Evolutionary conservation across 1,284 basidiomycete genomes (phyloP).

Genomic region (Ustilago xerochloae): DNA sequence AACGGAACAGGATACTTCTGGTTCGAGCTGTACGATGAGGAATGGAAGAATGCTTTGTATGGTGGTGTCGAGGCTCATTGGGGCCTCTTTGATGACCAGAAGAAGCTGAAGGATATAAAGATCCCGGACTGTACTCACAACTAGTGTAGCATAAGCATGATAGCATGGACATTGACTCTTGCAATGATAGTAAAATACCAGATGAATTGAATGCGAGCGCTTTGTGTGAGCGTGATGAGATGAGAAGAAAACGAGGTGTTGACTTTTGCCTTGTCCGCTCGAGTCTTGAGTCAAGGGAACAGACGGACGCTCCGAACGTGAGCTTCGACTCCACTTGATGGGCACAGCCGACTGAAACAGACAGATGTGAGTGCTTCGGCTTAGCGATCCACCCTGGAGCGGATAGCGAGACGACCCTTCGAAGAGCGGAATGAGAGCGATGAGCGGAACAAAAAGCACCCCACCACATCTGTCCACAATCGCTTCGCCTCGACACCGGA

Average conservation of each 20-base stretch:
- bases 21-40: conserved; percentile 45
- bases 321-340: too few relatives aligned
- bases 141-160: not conserved
- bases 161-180: not conserved
- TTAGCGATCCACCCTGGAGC: too few relatives aligned
- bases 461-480: too few relatives aligned
- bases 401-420: too few relatives aligned
- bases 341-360: too few relatives aligned
- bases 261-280: too few relatives aligned
- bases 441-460: too few relatives aligned
- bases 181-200: not conserved
- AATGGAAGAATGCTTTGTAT: conserved; percentile 39
- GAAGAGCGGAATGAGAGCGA: too few relatives aligned
- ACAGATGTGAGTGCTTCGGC: too few relatives aligned
- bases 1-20: conserved; percentile 43
- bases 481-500: too few relatives aligned
- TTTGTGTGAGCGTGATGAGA: not conserved
- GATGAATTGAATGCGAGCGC: not conserved
- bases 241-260: not conserved
- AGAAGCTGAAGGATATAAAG: conserved; percentile 40
- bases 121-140: conserved; percentile 26
- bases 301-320: too few relatives aligned
- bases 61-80: conserved; percentile 48
- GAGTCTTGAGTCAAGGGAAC: too few relatives aligned
- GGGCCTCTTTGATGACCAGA: conserved; percentile 37